Base-by-base conservation (phyloP, 495 filamentous ascomycete species). In the Paragyromitra xinjiangensis region DNA sequence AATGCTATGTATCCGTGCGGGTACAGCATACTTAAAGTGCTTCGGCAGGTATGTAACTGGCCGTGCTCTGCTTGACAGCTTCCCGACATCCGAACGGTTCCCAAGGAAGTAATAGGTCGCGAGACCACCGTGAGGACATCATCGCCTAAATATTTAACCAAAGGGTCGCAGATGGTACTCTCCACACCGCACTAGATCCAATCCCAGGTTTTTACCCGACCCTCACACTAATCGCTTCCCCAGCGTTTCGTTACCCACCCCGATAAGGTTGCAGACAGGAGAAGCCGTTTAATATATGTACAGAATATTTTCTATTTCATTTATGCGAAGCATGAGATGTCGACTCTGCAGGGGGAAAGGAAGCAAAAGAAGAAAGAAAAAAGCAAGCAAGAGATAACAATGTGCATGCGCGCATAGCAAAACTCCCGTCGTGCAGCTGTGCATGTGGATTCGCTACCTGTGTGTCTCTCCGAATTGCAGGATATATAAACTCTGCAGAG, bases 241-340 rank as follows among this genome's bases (percentile, higher is more conserved):
- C 37, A 67, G 48, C 40, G 63, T 61, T 55, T 44, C 50, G 39
- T 34, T 42, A 50, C 63, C 62, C 29, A 73, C 6, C 29, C 53
- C 63, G 71, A 73, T 73, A 73, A 73, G 50, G 71, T 73, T 73
- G 62, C 62, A 73, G 70, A 16, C 69, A 71, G 56, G 69, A 44
- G 53, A 34, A 58, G 12, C 53, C 51, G 50, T 56, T 26, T 68
- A 34, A 34, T 19, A 22, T 65, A 56, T 65, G 70, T 55, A 64
- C 2, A 40, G 26, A 50, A 8, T 39, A 37, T 6, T 22, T 29
- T 7, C 29, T 3, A 34, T 44, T 69, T 22, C 26, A 63, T 39
- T 40, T 65, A 26, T 39, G 58, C 29, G 24, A 22, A 40, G 69
- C n/a, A 68, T 34, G 62, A 45, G 71, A 42, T 55, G 63, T 56